Evolutionary conservation across 129 eudicot species (phyloP), one percentile per base, ranked within the genome.

Genomic region (Lonicera japonica): DNA sequence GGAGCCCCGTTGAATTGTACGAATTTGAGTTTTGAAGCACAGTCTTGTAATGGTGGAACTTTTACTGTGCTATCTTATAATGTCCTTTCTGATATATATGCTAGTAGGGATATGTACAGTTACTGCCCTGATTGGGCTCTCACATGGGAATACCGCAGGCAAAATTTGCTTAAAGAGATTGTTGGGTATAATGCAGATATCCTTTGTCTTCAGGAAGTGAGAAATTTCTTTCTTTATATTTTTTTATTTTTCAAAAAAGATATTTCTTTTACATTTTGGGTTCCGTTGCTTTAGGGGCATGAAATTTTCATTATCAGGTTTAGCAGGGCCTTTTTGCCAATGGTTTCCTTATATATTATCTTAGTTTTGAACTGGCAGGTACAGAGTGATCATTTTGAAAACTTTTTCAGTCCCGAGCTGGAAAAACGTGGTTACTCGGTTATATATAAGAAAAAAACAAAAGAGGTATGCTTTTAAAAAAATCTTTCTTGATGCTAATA

Each of bases 171-270:
- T 17, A 50, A 50, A n/a, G 68, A 64, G 58, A 48, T 64, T 19
- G 50, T 11, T 50, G 68, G 46, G 6, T 64, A 64, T 48, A 48
- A 64, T 0, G 46, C 68, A 64, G 68, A 64, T 64, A 64, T 64
- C 25, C n/a, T 64, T 48, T 64, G 68, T 56, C 68, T 64, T 64
- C 68, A 64, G 58, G 68, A 64, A 57, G 68, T 64, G 46, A 38
- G 46, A 29, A 29, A 29, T 29, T 29, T n/a, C n/a, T n/a, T n/a
- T n/a, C n/a, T n/a, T n/a, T n/a, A n/a, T n/a, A 29, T 29, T 29
- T 29, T 29, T 29, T 29, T 2, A 2, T 53, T 40, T 50, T 34
- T 25, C 52, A 15, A 8, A n/a, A n/a, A n/a, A n/a, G n/a, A 22
- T 8, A 4, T 48, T 19, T 50, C 24, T 36, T 53, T 64, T 7